Conservation (phyloP, 164 flowering plant genomes). For the Aristolochia californica region DNA sequence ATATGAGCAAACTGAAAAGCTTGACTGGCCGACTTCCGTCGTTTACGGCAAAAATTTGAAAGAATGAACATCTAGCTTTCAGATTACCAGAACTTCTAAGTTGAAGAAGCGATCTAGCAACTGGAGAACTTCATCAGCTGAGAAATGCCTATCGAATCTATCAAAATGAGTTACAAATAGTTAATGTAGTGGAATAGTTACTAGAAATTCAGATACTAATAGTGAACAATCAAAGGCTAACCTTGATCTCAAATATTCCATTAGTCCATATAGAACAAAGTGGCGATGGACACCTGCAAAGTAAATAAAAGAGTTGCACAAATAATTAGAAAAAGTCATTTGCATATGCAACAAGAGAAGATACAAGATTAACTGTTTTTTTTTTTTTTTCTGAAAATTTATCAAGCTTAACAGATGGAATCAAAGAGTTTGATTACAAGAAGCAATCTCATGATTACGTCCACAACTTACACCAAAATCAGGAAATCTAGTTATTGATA, state of each 20-base stretch:
- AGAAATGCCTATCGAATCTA: constrained; percentile 75
- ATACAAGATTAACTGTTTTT: too few species aligned
- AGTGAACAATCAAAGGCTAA: constrained; percentile 13
- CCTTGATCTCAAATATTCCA: constrained; percentile 80
- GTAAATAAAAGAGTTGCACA: not conserved
- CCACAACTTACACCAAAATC: too few species aligned
- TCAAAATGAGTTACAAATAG: constrained; percentile 1
- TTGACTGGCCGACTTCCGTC: too few species aligned
- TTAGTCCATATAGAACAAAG: constrained; percentile 77
- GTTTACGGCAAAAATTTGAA: too few species aligned
- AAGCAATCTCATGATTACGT: too few species aligned
- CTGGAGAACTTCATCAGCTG: constrained; percentile 85
- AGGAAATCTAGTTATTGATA: too few species aligned
- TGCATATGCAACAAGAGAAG: too few species aligned
- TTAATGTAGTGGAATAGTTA: constrained; percentile 1
- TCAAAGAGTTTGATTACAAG: too few species aligned
- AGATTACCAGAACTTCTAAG: constrained; percentile 80
- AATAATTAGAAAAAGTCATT: not conserved
- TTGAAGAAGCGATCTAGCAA: constrained; percentile 91
- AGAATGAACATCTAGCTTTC: not conserved
- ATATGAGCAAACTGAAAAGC: too few species aligned
- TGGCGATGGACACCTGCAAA: constrained; percentile 81
- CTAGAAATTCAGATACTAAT: not conserved
- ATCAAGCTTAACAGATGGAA: too few species aligned
- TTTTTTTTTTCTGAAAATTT: too few species aligned